Percentiles rank a stretch among this genome's conserved stretches.
phyloP scores from a whole-genome alignment of 257 asterid species.

The Plectranthus barbatus region DNA sequence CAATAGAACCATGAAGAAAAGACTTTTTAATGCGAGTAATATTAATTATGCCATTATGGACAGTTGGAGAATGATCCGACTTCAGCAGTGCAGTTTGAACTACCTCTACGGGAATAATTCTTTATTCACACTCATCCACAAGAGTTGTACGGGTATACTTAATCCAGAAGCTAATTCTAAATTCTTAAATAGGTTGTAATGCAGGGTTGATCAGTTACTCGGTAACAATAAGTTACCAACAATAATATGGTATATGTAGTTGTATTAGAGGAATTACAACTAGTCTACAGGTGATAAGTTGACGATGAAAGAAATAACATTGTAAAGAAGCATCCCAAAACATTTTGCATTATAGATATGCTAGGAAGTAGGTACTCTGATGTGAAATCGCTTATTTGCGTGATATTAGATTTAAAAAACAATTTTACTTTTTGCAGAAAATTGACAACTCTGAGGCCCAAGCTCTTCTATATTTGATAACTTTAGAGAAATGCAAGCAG shows the following conservation, averaged over 20 bases:
- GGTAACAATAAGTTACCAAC: neutral
- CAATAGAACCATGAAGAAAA: too few relatives aligned
- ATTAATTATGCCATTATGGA: too few relatives aligned
- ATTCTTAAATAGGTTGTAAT: neutral
- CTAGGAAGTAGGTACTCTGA: too few relatives aligned
- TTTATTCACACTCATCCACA: too few relatives aligned
- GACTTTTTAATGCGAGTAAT: too few relatives aligned
- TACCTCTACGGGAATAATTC: neutral
- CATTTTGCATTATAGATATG: neutral
- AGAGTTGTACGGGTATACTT: neutral
- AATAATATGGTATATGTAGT: neutral
- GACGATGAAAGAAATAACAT: neutral
- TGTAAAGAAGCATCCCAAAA: neutral
- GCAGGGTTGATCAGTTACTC: neutral
- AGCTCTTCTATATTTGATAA: too few relatives aligned
- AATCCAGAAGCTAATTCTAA: neutral
- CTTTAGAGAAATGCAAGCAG: neutral
- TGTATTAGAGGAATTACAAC: neutral
- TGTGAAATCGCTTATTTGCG: neutral
- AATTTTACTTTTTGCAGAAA: too few relatives aligned
- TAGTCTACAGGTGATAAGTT: neutral
- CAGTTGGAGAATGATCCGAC: too few relatives aligned
- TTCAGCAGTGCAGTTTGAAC: constrained; percentile 1
- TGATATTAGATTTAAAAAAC: too few relatives aligned
- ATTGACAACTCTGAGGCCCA: too few relatives aligned